Evolutionary conservation across 257 asterid genomes (phyloP), one percentile per base, ranked within the genome.

Genomic region (Petrea volubilis): DNA sequence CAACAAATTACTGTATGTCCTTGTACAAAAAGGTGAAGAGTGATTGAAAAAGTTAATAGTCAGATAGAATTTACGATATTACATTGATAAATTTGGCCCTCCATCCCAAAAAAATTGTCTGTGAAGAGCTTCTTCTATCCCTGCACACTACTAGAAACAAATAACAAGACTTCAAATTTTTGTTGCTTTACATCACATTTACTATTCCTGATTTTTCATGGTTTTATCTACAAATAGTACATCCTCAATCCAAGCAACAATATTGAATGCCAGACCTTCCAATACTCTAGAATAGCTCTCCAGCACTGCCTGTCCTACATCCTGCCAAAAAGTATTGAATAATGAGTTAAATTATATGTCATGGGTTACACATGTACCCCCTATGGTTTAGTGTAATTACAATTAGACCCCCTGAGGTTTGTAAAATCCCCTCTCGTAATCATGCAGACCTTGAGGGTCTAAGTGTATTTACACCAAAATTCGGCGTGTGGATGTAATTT

Each of bases 231-330:
- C 95, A 70, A 83, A 92, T 21, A 88, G 72, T 14, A 91, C 90
- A 67, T 94, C 99, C 3, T 91, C 99, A 36, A 89, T 83, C 96
- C 96, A 84, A 41, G 97, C 91, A 68, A 85, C 93, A 53, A 91
- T 82, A 86, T 88, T 89, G 82, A 78, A 91, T 21, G 99, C 99
- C 83, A 91, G 77, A 28, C 96, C 79, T 78, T 91, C 99, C 85
- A 94, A 68, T 2, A 94, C 97, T 85, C 99, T 83, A 0, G 99
- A 86, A 72, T 94, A 89, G 83, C 96, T 87, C 84, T 94, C 99
- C 27, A 94, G 61, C 46, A 91, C 83, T 38, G 95, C 97, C 75
- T 88, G 91, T 9, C 99, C 99, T n/a, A 94, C 93, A 76, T 94
- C 98, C 99, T 94, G 87, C 78, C 5, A 33, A 73, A 20, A 71